Conservation (phyloP, 352 stramenopile genomes). For the Peronospora tabacina region DNA sequence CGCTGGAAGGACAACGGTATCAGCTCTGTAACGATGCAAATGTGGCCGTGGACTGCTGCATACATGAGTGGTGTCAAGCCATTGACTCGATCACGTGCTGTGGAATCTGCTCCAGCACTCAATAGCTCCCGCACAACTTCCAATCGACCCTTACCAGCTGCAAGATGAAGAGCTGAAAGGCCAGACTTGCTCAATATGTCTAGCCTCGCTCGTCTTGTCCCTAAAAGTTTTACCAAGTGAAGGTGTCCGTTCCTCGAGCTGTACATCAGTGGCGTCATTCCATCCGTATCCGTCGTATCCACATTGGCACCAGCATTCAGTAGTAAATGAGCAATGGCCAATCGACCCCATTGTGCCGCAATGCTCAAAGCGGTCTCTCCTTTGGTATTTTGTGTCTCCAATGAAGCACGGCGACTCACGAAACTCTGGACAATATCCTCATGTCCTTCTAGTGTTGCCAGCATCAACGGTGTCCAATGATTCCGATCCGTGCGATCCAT, state of each 20-base stretch:
- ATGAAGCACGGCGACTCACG: slow-evolving; percentile 2
- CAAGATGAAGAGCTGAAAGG: slow-evolving; percentile 18
- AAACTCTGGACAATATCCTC: slow-evolving; percentile 10
- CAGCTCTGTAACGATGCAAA: slow-evolving; percentile 20
- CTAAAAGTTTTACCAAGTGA: slow-evolving; percentile 13
- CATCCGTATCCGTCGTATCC: slow-evolving; percentile 11
- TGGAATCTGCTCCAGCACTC: slow-evolving; percentile 12
- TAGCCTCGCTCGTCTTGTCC: slow-evolving; percentile 11
- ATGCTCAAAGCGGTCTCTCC: slow-evolving; percentile 19
- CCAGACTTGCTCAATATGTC: slow-evolving; percentile 8
- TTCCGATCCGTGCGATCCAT: slow-evolving; percentile 11
- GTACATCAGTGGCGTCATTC: slow-evolving; percentile 26
- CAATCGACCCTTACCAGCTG: slow-evolving; percentile 15
- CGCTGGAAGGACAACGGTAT: slow-evolving; percentile 9
- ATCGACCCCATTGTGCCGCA: slow-evolving; percentile 16
- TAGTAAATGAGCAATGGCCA: slow-evolving; percentile 10
- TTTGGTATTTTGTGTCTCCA: slow-evolving; percentile 14
- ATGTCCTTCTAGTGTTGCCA: slow-evolving; percentile 17
- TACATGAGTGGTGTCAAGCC: slow-evolving; percentile 25
- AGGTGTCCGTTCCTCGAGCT: slow-evolving; percentile 21
- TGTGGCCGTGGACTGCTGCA: slow-evolving; percentile 15
- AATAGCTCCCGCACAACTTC: slow-evolving; percentile 20
- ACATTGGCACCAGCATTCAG: slow-evolving; percentile 13
- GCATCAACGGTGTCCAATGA: slow-evolving; percentile 19
- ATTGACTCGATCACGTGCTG: slow-evolving; percentile 8